Conservation (phyloP, 2,329 filamentous ascomycete genomes). For the Chalaropsis ovoidea region DNA sequence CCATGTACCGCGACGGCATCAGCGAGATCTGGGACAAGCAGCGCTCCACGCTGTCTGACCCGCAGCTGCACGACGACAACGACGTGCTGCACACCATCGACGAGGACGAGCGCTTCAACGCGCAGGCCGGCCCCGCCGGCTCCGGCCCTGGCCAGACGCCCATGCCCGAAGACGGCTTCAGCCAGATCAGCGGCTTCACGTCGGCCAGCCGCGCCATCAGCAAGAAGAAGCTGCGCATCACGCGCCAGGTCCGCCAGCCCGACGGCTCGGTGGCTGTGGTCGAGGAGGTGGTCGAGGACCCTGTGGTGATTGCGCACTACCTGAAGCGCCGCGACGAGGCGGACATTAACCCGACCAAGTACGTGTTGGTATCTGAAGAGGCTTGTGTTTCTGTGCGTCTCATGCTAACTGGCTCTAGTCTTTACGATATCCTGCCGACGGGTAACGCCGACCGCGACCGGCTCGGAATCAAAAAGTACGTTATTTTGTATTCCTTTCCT, state of each 20-base stretch:
- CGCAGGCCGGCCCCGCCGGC: slow-evolving; percentile 41
- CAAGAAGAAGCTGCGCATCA: slow-evolving; percentile 63
- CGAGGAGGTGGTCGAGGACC: slow-evolving; percentile 64
- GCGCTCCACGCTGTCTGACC: slow-evolving; percentile 64
- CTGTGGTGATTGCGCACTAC: slow-evolving; percentile 81
- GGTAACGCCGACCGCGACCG: slow-evolving; percentile 44
- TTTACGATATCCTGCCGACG: slow-evolving; percentile 42
- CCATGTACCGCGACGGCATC: slow-evolving; percentile 84
- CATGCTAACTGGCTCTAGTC: slow-evolving; percentile 33
- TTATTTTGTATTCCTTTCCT: too few relatives aligned
- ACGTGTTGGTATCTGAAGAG: slow-evolving; percentile 35
- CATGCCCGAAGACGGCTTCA: slow-evolving; percentile 62
- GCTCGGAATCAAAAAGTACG: slow-evolving; percentile 38
- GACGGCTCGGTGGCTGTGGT: slow-evolving; percentile 48
- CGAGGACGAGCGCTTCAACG: slow-evolving; percentile 59
- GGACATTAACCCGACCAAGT: slow-evolving; percentile 65
- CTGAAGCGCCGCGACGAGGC: slow-evolving; percentile 63
- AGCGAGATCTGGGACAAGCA: slow-evolving; percentile 87
- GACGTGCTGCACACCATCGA: slow-evolving; percentile 50
- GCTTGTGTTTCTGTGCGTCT: slow-evolving; percentile 33
- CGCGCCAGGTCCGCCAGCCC: slow-evolving; percentile 45
- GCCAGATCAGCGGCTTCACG: slow-evolving; percentile 62
- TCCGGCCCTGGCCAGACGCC: slow-evolving; percentile 44
- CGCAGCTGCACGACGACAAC: slow-evolving; percentile 55
- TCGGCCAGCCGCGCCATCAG: slow-evolving; percentile 50